Conservation (phyloP, 495 filamentous ascomycete genomes). For the Penicillium bialowiezense region DNA sequence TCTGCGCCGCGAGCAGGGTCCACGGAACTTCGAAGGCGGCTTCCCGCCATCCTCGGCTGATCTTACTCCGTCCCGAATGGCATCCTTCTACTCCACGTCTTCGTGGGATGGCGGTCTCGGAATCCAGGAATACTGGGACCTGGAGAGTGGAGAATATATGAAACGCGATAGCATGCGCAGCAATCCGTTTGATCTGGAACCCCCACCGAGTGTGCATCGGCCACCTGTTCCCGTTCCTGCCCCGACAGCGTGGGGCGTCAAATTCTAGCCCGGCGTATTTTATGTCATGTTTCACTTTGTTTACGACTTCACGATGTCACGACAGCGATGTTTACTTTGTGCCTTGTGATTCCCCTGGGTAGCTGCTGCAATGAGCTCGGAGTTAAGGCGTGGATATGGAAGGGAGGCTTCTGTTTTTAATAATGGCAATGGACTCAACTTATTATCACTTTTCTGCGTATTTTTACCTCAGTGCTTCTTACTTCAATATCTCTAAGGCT, state of each 20-base stretch:
- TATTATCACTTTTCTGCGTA: no score
- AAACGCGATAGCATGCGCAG: constrained; percentile 45
- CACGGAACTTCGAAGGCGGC: no score
- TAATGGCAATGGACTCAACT: no score
- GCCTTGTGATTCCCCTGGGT: neutral
- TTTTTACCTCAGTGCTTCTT: no score
- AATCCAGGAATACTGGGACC: neutral
- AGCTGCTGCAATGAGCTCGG: neutral
- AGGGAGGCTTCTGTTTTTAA: neutral
- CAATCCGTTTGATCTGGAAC: constrained; percentile 65
- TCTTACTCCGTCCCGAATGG: constrained; percentile 10
- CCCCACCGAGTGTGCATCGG: constrained; percentile 28
- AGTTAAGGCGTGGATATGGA: neutral
- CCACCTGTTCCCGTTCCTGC: constrained; percentile 8
- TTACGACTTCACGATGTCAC: neutral
- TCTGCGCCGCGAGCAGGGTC: neutral
- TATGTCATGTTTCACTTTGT: neutral
- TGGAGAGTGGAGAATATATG: neutral
- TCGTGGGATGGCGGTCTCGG: constrained; percentile 7
- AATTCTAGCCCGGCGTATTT: neutral
- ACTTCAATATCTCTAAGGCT: no score
- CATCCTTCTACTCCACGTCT: constrained; percentile 20
- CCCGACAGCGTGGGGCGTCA: constrained; percentile 4
- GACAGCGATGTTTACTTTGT: neutral
- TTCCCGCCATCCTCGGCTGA: neutral